phyloP scores from a whole-genome alignment of 106 monocot species.

The Acanthochlamys bracteata region DNA sequence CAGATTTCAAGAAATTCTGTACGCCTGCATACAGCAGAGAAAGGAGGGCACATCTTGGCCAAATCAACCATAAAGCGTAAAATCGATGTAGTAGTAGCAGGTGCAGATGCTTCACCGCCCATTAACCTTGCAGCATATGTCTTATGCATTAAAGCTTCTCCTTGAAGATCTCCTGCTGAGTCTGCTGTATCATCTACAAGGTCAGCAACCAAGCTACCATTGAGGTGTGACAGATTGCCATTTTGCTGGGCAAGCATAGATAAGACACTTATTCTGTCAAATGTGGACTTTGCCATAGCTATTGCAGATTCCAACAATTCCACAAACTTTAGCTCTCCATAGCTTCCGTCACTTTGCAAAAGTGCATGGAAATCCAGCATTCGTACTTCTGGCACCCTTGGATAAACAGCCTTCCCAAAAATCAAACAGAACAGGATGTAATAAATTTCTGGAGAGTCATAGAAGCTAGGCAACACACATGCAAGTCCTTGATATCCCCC shows the following conservation, averaged over 20 bases:
- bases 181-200: constrained; percentile 66
- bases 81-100: constrained; percentile 72
- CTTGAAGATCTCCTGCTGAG: constrained; percentile 73
- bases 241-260: constrained; percentile 74
- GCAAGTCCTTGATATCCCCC: constrained; percentile 76
- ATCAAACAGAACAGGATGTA: constrained; percentile 91
- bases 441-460: constrained; percentile 97
- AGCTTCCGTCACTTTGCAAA: constrained; percentile 84
- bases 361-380: constrained; percentile 95
- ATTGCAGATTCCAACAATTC: constrained; percentile 85
- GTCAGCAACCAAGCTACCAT: constrained; percentile 62
- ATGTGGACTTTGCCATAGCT: constrained; percentile 88
- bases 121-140: constrained; percentile 97
- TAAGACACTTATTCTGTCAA: constrained; percentile 78
- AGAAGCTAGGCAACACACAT: constrained; percentile 84
- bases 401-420: constrained; percentile 94
- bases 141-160: constrained; percentile 95
- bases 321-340: constrained; percentile 79
- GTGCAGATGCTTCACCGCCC: constrained; percentile 95
- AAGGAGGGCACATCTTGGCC: constrained; percentile 86
- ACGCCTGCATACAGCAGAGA: constrained; percentile 81
- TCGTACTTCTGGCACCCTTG: constrained; percentile 90
- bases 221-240: constrained; percentile 58
- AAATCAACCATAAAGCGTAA: constrained; percentile 95
- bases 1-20: constrained; percentile 90